Conservation (phyloP, 352 stramenopile species). For the Globisporangium nodosum region DNA sequence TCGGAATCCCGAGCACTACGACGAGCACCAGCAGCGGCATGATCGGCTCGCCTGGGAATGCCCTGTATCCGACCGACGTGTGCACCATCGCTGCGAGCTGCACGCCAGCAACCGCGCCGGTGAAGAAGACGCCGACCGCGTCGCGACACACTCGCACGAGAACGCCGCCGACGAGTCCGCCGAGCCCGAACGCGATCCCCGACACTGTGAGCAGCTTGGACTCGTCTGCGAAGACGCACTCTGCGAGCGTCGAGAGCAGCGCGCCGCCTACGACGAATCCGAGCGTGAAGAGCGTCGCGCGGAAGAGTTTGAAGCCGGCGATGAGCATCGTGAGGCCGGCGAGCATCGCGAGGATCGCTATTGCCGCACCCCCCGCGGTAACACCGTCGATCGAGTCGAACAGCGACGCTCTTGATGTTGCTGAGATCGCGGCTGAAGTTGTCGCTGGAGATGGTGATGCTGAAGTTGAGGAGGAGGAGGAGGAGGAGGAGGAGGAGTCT, state of each 20-base stretch:
- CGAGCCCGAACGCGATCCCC: conserved; percentile 47
- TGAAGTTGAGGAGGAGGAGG: not conserved
- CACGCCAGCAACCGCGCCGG: conserved; percentile 34
- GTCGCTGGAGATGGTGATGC: not conserved
- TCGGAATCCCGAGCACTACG: conserved; percentile 34
- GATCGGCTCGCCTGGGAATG: conserved; percentile 41
- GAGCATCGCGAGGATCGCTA: conserved; percentile 32
- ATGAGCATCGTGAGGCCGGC: conserved; percentile 22
- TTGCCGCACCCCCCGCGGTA: conserved; percentile 26
- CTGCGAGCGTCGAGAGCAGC: conserved; percentile 26
- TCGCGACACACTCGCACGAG: conserved; percentile 36
- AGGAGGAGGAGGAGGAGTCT: not conserved
- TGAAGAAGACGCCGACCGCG: conserved; percentile 44
- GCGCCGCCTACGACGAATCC: conserved; percentile 49
- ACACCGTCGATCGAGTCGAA: conserved; percentile 30
- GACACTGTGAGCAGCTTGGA: conserved; percentile 36
- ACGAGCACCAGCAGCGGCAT: conserved; percentile 35
- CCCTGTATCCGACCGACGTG: conserved; percentile 42
- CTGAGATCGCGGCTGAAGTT: conserved; percentile 17
- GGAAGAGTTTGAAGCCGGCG: conserved; percentile 54
- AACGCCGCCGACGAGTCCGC: conserved; percentile 35
- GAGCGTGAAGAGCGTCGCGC: conserved; percentile 44
- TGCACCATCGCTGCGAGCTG: conserved; percentile 40
- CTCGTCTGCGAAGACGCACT: conserved; percentile 28
- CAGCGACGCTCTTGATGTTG: conserved; percentile 19